Percentiles rank a stretch among this genome's conserved stretches.
Conservation (phyloP, 1,284 basidiomycete species). For the Athelia sp. region DNA sequence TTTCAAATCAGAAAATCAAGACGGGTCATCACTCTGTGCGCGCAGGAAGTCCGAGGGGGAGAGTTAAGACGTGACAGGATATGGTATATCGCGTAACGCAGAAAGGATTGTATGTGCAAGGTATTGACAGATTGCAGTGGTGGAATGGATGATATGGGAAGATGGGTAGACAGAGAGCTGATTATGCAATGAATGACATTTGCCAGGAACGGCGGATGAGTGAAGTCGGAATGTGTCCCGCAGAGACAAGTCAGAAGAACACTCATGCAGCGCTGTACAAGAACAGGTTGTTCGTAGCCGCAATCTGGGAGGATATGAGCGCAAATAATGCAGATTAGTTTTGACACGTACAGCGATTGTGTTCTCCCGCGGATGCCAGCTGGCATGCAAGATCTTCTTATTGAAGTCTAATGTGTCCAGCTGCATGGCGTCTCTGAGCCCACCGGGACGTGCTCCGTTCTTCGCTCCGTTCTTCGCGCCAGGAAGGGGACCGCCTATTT, state of each 20-base stretch:
- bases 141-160: neutral
- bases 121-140: neutral
- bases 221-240: slow-evolving; percentile 7
- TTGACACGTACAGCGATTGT: slow-evolving; percentile 88
- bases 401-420: slow-evolving; percentile 94
- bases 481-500: slow-evolving; percentile 81
- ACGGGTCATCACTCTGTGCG: neutral
- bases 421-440: slow-evolving; percentile 82
- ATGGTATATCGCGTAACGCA: neutral
- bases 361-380: slow-evolving; percentile 97
- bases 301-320: slow-evolving; percentile 58
- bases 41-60: neutral
- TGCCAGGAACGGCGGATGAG: neutral
- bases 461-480: slow-evolving; percentile 65
- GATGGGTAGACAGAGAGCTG: neutral
- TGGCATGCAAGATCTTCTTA: slow-evolving; percentile 98
- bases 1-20: neutral
- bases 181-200: neutral
- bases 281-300: slow-evolving; percentile 92
- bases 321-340: slow-evolving; percentile 2
- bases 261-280: slow-evolving; percentile 78
- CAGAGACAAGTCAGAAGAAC: neutral
- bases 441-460: slow-evolving; percentile 61
- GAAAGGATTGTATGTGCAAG: neutral
- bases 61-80: neutral